Evolutionary conservation across 208 protist species (phyloP).

Genomic region (Novymonas esmeraldas): DNA sequence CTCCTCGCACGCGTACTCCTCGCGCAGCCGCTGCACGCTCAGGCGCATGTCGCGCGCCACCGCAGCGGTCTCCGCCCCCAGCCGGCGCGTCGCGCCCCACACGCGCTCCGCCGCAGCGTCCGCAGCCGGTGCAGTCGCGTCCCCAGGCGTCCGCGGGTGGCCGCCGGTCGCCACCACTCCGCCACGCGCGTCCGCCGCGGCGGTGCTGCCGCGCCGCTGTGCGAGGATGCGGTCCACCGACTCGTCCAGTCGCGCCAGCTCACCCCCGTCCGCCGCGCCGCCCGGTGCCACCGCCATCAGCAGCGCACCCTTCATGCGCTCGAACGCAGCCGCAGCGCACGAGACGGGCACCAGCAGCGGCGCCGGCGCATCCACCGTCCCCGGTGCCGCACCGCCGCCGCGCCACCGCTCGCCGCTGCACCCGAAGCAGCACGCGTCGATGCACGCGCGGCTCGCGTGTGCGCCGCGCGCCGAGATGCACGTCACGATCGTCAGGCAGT

Average conservation of each 20-base stretch:
- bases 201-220: neutral
- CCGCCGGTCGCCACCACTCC: neutral
- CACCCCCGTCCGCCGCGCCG: neutral
- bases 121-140: too few relatives aligned
- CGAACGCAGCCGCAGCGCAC: neutral
- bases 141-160: neutral
- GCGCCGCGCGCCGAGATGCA: conserved; percentile 14
- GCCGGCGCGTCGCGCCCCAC: neutral
- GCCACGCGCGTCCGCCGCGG: neutral
- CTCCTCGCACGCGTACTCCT: neutral
- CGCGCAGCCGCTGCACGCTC: neutral
- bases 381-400: too few relatives aligned
- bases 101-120: too few relatives aligned
- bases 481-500: conserved; percentile 16
- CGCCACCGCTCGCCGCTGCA: conserved; percentile 7
- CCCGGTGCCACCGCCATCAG: neutral
- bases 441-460: conserved; percentile 21
- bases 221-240: neutral
- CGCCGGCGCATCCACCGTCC: too few relatives aligned
- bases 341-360: neutral
- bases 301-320: conserved; percentile 5
- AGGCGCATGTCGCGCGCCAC: neutral
- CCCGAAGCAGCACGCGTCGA: conserved; percentile 22
- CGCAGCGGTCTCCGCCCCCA: neutral
- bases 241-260: neutral